phyloP scores from a whole-genome alignment of 1,139 yeast genomes.

The Spathaspora sp. region DNA sequence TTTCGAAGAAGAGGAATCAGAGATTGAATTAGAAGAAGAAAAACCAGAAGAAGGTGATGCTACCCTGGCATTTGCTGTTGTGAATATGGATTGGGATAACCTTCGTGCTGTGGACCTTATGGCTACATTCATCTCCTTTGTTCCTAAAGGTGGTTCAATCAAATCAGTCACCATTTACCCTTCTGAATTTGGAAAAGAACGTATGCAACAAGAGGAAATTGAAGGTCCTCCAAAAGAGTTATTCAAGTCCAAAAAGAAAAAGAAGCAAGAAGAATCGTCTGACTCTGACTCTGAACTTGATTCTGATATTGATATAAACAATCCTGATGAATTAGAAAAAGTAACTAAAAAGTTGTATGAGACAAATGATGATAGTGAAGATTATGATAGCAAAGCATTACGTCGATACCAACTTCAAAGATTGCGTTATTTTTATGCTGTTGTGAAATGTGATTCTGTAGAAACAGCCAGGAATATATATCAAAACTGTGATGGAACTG shows the following conservation, averaged over 20 bases:
- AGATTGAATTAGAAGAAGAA: conserved; percentile 52
- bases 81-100: conserved; percentile 97
- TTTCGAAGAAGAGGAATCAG: conserved; percentile 43
- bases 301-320: conserved; percentile 45
- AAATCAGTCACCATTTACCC: conserved; percentile 78
- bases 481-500: conserved; percentile 89
- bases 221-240: conserved; percentile 93
- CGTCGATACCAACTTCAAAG: conserved; percentile 87
- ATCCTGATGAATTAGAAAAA: conserved; percentile 41
- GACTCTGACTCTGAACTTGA: conserved; percentile 46
- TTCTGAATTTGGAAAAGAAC: conserved; percentile 90
- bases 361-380: conserved; percentile 70
- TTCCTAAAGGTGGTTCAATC: conserved; percentile 74
- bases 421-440: conserved; percentile 86
- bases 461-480: conserved; percentile 75
- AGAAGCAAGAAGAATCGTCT: conserved; percentile 22
- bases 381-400: conserved; percentile 66
- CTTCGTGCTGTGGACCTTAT: conserved; percentile 79
- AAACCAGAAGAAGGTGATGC: conserved; percentile 87
- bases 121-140: conserved; percentile 88
- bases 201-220: conserved; percentile 84
- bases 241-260: conserved; percentile 48
- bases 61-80: conserved; percentile 79
- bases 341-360: conserved; percentile 70
- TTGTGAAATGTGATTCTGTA: conserved; percentile 80